Base-by-base conservation (phyloP, 495 filamentous ascomycete genomes). In the Tuber brumale region DNA sequence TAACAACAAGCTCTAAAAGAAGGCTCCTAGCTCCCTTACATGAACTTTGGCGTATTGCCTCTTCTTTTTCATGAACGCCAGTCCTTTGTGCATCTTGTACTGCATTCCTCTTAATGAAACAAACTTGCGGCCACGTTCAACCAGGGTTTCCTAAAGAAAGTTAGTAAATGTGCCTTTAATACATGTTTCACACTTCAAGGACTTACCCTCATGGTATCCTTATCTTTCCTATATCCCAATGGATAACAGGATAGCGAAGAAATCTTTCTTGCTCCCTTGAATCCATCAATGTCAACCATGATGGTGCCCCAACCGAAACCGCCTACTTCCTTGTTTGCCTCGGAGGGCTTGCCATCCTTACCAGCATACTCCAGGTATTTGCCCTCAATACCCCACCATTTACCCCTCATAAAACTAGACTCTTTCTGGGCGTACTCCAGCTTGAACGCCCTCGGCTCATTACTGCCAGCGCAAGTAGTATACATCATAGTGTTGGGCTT, bases 381-480 rank as follows among this genome's bases (percentile, higher is more conserved):
- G 27, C 94, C 93, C 82, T 96, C 92, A 43, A 97, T 87, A 77
- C 86, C 88, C 84, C 95, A 97, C 87, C 89, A 97, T 48, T 91
- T 88, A 1, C 93, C 92, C 77, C 90, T 90, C 84, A 94, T 89
- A 81, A 95, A 91, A 48, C 86, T 89, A 23, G 85, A 88, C 73
- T 94, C 90, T 81, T 89, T 92, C 82, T 90, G 89, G 1, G 92
- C 91, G 74, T 92, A 91, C 75, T 95, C 93, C 42, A 97, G 90
- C 82, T 93, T 95, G 87, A 97, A 94, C n/a, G 92, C 92, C 45
- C 93, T 90, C 2, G 94, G 94, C 81, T 97, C 92, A 71, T 96
- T 93, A 48, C 71, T 90, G 4, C 92, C 92, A 79, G 97, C 95
- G 1, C 93, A 95, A 3, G 89, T 89, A 0, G 92, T 92, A 80